Percentiles rank a stretch among this genome's conserved stretches.
Evolutionary conservation across 371 early-diverging fungal genomes (phyloP).

Genomic region (Entomophthora muscae): DNA sequence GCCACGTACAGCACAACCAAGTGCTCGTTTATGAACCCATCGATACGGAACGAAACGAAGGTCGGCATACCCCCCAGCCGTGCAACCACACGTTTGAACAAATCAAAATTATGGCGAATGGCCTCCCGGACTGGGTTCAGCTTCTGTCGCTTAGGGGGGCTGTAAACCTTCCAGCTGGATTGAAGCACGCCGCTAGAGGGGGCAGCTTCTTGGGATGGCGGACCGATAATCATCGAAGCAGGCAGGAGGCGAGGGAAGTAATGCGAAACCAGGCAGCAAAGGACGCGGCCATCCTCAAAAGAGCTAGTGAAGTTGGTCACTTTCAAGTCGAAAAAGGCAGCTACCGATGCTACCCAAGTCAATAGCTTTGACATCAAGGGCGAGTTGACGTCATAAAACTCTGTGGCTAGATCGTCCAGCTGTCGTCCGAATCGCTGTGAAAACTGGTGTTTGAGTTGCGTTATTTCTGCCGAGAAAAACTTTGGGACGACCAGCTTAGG

Average conservation of each 20-base stretch:
- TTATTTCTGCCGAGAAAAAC: not conserved
- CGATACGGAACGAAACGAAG: not conserved
- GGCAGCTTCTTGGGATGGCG: not conserved
- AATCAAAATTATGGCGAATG: not conserved
- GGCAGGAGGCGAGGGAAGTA: not conserved
- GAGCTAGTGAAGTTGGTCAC: not conserved
- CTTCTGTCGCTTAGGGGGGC: not conserved
- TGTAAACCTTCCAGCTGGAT: not conserved
- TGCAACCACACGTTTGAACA: not conserved
- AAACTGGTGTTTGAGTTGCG: not conserved
- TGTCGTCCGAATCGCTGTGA: too few species aligned
- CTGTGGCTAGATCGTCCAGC: not conserved
- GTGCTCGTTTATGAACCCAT: not conserved
- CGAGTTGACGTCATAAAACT: not conserved
- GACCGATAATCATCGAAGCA: not conserved
- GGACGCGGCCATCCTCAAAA: not conserved
- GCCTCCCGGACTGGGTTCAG: not conserved
- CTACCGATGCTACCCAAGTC: not conserved
- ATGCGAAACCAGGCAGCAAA: not conserved
- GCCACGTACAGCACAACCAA: not conserved
- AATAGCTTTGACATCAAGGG: not conserved
- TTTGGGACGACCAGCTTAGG: constrained; percentile 6
- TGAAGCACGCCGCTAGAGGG: not conserved
- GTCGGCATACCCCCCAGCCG: not conserved
- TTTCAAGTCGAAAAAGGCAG: not conserved